Evolutionary conservation across 2,329 filamentous ascomycete genomes (phyloP), one percentile per base, ranked within the genome.

Genomic region (Hysterium pulicare): DNA sequence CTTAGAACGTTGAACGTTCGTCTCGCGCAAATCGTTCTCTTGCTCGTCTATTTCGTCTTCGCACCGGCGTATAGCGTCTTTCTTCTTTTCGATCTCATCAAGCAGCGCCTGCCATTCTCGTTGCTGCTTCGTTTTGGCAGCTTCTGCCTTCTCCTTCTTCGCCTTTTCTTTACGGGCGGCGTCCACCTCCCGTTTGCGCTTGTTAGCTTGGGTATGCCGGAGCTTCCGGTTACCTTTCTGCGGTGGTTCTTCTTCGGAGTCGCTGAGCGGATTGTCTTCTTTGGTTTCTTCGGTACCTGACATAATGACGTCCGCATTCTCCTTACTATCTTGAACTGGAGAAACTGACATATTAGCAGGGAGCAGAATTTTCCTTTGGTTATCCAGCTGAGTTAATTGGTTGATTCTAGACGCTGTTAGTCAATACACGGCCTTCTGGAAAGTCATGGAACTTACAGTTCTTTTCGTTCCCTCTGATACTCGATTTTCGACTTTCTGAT

Each of bases 401-500:
- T 90, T 84, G 26, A 83, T 70, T 6, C 85, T 88, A 47, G 20
- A 32, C 38, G n/a, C 13, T 8, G 28, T 46, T 26, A 46, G 53
- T 42, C 20, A 41, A 22, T 4, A 15, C 19, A 26, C 5, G 31
- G 83, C 13, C 22, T 21, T n/a, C 21, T 11, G 11, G 10, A 38
- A 19, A 45, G 33, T 19, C 37, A 4, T 23, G 8, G 4, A 20
- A 74, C 77, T 69, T 71, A 79, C 73, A 74, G 68, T 52, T 72
- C 69, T 64, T 83, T 85, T 50, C 86, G 83, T 54, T 86, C 81
- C 51, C 90, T 81, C 69, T 97, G 91, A 68, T 83, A 86, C 51
- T 95, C 88, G 47, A 96, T 95, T 71, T 95, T 96, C 62, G 94
- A 87, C 67, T 98, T 98, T 38, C 93, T 84, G 59, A 94, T 89